Evolutionary conservation across 495 filamentous ascomycete genomes (phyloP), one percentile per base, ranked within the genome.

Genomic region (Neurospora sp.): DNA sequence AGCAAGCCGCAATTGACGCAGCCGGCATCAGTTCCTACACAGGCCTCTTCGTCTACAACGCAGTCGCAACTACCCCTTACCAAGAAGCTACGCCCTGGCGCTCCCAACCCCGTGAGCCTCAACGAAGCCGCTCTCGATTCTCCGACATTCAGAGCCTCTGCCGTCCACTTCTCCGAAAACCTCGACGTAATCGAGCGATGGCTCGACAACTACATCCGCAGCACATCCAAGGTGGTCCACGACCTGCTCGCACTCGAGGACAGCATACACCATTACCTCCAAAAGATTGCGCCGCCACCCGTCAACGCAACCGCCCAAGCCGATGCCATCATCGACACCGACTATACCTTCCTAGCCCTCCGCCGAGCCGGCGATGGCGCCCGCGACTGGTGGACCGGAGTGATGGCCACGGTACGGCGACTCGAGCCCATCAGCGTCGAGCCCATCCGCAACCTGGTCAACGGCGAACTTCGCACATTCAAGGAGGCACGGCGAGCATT

Each of bases 111-210:
- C n/a, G 96, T 98, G 39, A 88, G 89, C 68, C 87, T 97, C 72
- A 94, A 93, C 85, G 96, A 99, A 87, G 96, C 96, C 68, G 92
- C 94, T 39, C 91, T 98, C 82, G 96, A 99, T 82, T 96, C 93
- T 4, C 96, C 96, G 31, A 96, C 94, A 44, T 99, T 98, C 81
- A 91, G 96, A 73, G 92, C 94, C 40, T 92, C 93, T 14, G 89
- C 94, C 71, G 82, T 91, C 46, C 94, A 98, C 84, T 97, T 97
- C 83, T 85, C 89, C 40, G 96, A 98, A 74, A 94, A 98, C 84
- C 88, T 97, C 79, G 96, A 98, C 71, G 86, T 88, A 71, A 88
- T 98, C 70, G 96, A 98, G 80, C 90, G 88, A 86, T 98, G 96
- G 96, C 90, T 98, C 35, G 94, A 98, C 48, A 87, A 86, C 73